A percentile compares a stretch with the other conserved stretches of the same genome.
Evolutionary conservation across 1,139 yeast genomes (phyloP).

Genomic region (Hansenula lynferdii): DNA sequence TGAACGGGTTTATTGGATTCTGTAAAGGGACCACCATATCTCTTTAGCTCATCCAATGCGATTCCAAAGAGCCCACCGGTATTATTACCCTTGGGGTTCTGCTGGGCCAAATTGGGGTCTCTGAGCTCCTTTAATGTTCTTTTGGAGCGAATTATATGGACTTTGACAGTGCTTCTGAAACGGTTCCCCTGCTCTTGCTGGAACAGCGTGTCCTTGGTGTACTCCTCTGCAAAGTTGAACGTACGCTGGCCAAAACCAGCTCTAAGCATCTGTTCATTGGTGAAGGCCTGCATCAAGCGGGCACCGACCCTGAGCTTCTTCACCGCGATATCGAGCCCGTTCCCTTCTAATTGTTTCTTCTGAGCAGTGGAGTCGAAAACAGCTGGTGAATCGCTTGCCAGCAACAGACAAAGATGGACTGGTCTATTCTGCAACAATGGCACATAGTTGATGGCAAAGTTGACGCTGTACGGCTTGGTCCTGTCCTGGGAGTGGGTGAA

Average conservation of each 20-base stretch:
- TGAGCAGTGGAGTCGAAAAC: slow-evolving; percentile 58
- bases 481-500: slow-evolving; percentile 21
- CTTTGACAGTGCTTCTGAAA: slow-evolving; percentile 61
- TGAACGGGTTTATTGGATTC: slow-evolving; percentile 49
- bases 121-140: slow-evolving; percentile 67
- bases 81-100: slow-evolving; percentile 65
- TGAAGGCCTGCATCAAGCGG: slow-evolving; percentile 87
- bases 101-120: slow-evolving; percentile 83
- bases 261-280: slow-evolving; percentile 84
- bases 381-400: slow-evolving; percentile 75
- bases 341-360: slow-evolving; percentile 52
- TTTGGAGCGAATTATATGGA: slow-evolving; percentile 69
- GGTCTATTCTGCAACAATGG: slow-evolving; percentile 73
- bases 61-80: slow-evolving; percentile 74
- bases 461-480: slow-evolving; percentile 10
- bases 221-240: slow-evolving; percentile 75
- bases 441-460: slow-evolving; percentile 40
- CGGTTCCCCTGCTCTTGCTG: slow-evolving; percentile 31
- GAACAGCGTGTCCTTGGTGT: slow-evolving; percentile 44
- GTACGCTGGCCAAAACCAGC: slow-evolving; percentile 77
- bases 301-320: slow-evolving; percentile 79
- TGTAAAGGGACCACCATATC: slow-evolving; percentile 50
- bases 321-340: slow-evolving; percentile 71
- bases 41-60: slow-evolving; percentile 66
- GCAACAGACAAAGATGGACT: slow-evolving; percentile 68